phyloP scores from a whole-genome alignment of 371 early-diverging fungal species.

The Zopfochytrium polystomum region DNA sequence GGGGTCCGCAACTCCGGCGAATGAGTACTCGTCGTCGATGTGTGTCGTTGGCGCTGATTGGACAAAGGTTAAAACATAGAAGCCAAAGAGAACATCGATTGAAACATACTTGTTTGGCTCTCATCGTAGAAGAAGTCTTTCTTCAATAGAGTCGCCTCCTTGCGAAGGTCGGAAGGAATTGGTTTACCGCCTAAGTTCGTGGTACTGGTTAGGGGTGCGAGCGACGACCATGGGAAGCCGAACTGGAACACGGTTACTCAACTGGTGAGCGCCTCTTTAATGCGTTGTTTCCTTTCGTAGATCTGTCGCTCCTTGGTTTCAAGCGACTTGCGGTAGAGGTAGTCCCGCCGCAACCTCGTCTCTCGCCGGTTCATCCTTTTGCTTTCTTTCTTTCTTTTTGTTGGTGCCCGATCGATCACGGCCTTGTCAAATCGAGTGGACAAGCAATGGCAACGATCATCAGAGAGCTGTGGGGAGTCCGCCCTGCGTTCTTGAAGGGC shows the following conservation, averaged over 20 bases:
- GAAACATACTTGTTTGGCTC: slow-evolving; percentile 79
- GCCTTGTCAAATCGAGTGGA: neutral
- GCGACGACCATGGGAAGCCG: neutral
- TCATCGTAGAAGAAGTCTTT: slow-evolving; percentile 86
- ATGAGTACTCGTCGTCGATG: slow-evolving; percentile 95
- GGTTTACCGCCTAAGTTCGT: slow-evolving; percentile 81
- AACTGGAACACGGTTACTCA: slow-evolving; percentile 7
- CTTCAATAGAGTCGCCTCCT: slow-evolving; percentile 69
- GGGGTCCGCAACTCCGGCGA: slow-evolving; percentile 89
- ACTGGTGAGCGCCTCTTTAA: slow-evolving; percentile 88
- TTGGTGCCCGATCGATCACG: neutral
- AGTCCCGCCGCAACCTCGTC: slow-evolving; percentile 84
- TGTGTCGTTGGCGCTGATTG: slow-evolving; percentile 69
- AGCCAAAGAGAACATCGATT: neutral
- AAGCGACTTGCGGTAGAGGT: slow-evolving; percentile 90
- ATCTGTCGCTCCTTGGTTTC: slow-evolving; percentile 86
- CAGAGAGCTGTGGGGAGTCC: slow-evolving; percentile 7
- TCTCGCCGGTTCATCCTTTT: slow-evolving; percentile 72
- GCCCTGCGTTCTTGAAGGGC: slow-evolving; percentile 14
- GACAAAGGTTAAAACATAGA: neutral
- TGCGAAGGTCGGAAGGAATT: slow-evolving; percentile 77
- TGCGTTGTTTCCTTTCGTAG: slow-evolving; percentile 86
- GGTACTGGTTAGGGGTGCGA: too few species aligned
- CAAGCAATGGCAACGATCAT: slow-evolving; percentile 14
- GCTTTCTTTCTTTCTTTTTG: neutral